Percentiles rank a stretch among this genome's conserved stretches.
Evolutionary conservation across 805 yeast genomes (phyloP).

Genomic region (Pichia manshurica): DNA sequence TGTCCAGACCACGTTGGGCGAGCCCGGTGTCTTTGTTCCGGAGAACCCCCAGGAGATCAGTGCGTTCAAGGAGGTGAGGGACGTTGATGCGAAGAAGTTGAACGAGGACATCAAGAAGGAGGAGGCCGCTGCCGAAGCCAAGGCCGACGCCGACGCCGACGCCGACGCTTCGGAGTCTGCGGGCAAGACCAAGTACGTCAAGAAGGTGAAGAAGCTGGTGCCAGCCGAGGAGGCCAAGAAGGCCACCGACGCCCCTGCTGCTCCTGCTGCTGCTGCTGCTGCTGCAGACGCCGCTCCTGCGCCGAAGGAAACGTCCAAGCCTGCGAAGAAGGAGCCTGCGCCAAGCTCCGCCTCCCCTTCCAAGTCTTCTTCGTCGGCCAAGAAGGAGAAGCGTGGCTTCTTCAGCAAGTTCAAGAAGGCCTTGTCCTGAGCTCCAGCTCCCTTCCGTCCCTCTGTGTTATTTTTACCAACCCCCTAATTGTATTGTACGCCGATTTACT

Average conservation of each 20-base stretch:
- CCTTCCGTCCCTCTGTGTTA: no score
- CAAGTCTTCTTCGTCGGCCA: conserved; percentile 5
- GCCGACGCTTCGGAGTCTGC: no score
- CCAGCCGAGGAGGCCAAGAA: conserved; percentile 9
- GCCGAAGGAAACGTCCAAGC: background rate
- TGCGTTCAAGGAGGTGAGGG: conserved; percentile 55
- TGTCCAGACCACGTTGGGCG: conserved; percentile 46
- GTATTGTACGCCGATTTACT: no score
- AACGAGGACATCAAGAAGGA: conserved; percentile 32
- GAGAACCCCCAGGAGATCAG: conserved; percentile 55
- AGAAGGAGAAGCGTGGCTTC: conserved; percentile 38
- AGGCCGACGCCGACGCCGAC: conserved; percentile 17
- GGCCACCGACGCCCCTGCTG: background rate
- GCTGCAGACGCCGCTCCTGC: background rate
- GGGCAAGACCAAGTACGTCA: conserved; percentile 14
- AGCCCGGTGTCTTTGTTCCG: conserved; percentile 72
- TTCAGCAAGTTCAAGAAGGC: conserved; percentile 36
- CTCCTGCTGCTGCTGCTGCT: background rate
- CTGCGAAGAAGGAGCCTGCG: background rate
- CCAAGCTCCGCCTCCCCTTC: background rate
- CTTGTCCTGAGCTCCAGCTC: conserved; percentile 16
- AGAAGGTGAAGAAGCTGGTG: conserved; percentile 38
- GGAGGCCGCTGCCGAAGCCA: conserved; percentile 3
- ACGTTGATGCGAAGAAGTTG: conserved; percentile 54
- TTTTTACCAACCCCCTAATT: no score